Percentiles rank a stretch among this genome's conserved stretches.
phyloP scores from a whole-genome alignment of 2,329 filamentous ascomycete genomes.

The Dryadomyces quercus-mongolicae region DNA sequence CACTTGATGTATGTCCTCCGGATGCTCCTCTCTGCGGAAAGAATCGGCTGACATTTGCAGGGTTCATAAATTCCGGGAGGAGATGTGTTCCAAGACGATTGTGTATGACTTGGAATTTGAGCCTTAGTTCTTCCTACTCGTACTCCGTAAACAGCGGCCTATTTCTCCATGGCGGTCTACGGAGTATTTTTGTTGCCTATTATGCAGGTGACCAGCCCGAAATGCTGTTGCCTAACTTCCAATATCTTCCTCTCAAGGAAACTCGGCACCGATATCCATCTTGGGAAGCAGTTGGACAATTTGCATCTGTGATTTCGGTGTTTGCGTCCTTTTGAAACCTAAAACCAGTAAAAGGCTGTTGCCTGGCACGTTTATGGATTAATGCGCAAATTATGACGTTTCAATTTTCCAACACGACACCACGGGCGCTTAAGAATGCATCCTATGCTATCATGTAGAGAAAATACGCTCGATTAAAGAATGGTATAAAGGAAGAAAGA shows the following conservation, averaged over 20 bases:
- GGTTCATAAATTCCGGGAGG: neutral
- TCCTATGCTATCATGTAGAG: neutral
- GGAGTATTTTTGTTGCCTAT: no score
- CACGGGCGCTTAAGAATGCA: no score
- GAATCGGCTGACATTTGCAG: neutral
- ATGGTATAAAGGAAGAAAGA: neutral
- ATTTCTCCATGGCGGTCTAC: no score
- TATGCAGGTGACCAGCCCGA: no score
- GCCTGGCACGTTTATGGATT: neutral
- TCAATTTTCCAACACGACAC: neutral
- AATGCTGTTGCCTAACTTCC: neutral
- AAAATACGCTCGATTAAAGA: neutral
- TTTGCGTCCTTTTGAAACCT: neutral
- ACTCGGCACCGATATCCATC: no score
- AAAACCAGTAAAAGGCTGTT: neutral
- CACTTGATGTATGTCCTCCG: neutral
- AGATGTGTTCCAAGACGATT: neutral
- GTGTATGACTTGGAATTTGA: constrained; percentile 1
- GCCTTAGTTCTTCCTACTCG: neutral
- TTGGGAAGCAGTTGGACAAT: no score
- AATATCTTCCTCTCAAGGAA: no score
- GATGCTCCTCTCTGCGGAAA: neutral
- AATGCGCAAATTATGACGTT: neutral
- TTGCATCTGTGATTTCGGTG: no score
- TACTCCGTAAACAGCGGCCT: no score